phyloP scores from a whole-genome alignment of 1,284 basidiomycete genomes.

The Cerioporus squamosus region DNA sequence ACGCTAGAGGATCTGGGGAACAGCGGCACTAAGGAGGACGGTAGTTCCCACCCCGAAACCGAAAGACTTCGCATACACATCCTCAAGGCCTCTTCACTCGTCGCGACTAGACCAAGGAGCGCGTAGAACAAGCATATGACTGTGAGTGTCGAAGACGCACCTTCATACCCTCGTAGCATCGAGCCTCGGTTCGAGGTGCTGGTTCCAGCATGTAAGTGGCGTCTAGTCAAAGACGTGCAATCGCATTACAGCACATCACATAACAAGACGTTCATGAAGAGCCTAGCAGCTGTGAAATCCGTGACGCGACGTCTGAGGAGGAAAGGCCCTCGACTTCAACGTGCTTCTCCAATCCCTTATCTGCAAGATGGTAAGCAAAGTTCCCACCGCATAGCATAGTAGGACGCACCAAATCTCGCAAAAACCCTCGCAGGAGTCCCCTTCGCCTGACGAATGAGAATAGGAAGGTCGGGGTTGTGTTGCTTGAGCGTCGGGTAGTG shows the following conservation, averaged over 20 bases:
- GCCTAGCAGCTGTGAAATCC: constrained; percentile 64
- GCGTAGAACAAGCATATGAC: too few relatives aligned
- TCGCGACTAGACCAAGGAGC: too few relatives aligned
- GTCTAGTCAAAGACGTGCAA: constrained; percentile 1
- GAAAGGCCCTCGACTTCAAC: constrained; percentile 81
- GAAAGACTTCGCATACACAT: too few relatives aligned
- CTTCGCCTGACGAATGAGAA: constrained; percentile 89
- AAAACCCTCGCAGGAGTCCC: constrained; percentile 89
- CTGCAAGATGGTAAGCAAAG: constrained; percentile 40
- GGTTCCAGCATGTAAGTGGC: not conserved
- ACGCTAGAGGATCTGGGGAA: too few relatives aligned
- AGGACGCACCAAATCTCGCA: constrained; percentile 84
- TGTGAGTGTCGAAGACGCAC: too few relatives aligned
- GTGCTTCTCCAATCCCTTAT: constrained; percentile 80
- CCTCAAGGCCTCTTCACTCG: too few relatives aligned
- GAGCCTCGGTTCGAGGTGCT: too few relatives aligned
- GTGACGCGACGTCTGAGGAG: constrained; percentile 68
- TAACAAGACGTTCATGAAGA: constrained; percentile 21
- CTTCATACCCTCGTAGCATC: too few relatives aligned
- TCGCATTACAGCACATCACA: not conserved
- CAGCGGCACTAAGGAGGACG: too few relatives aligned
- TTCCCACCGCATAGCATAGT: not conserved
- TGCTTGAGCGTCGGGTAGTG: constrained; percentile 85
- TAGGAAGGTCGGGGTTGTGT: constrained; percentile 88
- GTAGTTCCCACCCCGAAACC: too few relatives aligned